Conservation (phyloP, 2,329 filamentous ascomycete genomes). For the Botrytis cinerea region DNA sequence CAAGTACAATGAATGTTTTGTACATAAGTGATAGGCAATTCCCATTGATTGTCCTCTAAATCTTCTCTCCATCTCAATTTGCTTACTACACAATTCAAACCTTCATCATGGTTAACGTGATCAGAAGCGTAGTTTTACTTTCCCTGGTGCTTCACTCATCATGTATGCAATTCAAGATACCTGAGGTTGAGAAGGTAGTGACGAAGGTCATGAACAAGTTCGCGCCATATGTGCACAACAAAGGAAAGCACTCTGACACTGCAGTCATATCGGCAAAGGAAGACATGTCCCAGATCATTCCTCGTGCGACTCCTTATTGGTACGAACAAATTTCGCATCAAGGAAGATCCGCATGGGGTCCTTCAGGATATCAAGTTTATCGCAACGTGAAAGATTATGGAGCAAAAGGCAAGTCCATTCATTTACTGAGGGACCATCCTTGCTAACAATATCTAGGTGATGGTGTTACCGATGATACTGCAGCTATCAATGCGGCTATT, state of each 20-base stretch:
- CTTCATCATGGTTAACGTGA: constrained; percentile 22
- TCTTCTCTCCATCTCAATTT: background rate
- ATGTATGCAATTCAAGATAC: constrained; percentile 23
- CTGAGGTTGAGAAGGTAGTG: constrained; percentile 19
- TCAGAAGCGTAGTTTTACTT: background rate
- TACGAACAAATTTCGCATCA: constrained; percentile 31
- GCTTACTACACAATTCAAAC: background rate
- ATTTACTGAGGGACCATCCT: constrained; percentile 45
- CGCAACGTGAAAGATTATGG: constrained; percentile 30
- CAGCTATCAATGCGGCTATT: constrained; percentile 69
- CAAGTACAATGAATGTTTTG: background rate
- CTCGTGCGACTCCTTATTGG: constrained; percentile 29
- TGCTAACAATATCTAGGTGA: constrained; percentile 43
- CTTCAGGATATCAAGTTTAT: constrained; percentile 29
- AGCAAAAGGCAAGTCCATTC: constrained; percentile 22
- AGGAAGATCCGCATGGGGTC: constrained; percentile 30
- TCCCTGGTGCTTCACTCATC: constrained; percentile 21
- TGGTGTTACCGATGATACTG: constrained; percentile 73
- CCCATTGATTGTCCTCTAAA: background rate
- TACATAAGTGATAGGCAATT: constrained; percentile 1
- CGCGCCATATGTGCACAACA: constrained; percentile 20
- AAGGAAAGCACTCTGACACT: background rate
- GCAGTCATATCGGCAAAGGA: constrained; percentile 14
- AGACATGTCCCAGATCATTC: constrained; percentile 18
- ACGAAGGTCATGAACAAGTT: constrained; percentile 21